These are phyloP conservation scores for Penicillium digitatum DNA, from an alignment of 2,329 filamentous ascomycete species.

Conservation along the genomic window DNA sequence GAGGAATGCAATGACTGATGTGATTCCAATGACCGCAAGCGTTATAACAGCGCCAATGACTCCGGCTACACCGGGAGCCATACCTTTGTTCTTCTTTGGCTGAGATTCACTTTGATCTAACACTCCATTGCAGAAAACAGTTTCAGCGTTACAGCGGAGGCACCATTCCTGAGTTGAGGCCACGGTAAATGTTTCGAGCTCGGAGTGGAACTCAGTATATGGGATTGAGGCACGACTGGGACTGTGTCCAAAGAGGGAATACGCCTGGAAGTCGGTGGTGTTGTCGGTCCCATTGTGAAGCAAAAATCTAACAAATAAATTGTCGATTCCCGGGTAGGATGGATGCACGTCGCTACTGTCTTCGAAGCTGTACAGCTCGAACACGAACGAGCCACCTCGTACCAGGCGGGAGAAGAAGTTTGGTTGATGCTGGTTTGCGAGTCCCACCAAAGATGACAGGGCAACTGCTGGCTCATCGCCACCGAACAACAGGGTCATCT, in stretches of 20 bases:
- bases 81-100: conserved; percentile 13
- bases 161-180: conserved; percentile 53
- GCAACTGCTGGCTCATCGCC: conserved; percentile 49
- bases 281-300: conserved; percentile 54
- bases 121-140: conserved; percentile 51
- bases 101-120: conserved; percentile 17
- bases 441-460: conserved; percentile 46
- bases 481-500: conserved; percentile 50
- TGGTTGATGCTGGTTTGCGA: conserved; percentile 37
- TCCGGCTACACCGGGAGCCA: conserved; percentile 49
- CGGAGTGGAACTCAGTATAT: conserved; percentile 50
- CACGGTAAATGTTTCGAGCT: conserved; percentile 45
- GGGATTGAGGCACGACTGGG: conserved; percentile 46
- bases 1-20: conserved; percentile 42
- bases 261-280: conserved; percentile 9
- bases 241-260: conserved; percentile 15
- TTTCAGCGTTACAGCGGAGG: conserved; percentile 42
- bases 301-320: conserved; percentile 55
- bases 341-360: conserved; percentile 27
- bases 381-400: conserved; percentile 48
- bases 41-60: conserved; percentile 55
- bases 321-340: conserved; percentile 39
- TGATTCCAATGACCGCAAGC: conserved; percentile 44
- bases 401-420: conserved; percentile 50
- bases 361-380: conserved; percentile 50